Percentiles rank a stretch among this genome's conserved stretches.
phyloP scores from a whole-genome alignment of 306 rosid genomes.

The Canavalia gladiata region DNA sequence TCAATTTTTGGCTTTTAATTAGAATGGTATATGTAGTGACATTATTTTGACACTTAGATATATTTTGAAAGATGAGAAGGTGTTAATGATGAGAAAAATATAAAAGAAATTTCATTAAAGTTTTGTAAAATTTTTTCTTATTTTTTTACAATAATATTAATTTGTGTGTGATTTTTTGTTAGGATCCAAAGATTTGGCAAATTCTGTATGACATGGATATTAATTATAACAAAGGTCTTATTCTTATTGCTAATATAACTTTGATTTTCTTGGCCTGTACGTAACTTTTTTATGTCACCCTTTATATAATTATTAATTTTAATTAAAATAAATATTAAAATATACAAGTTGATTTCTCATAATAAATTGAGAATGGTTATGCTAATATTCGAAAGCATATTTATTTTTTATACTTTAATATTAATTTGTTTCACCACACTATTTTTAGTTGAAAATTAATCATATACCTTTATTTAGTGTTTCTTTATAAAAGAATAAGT shows the following conservation, averaged over 20 bases:
- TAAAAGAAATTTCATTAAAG: neutral
- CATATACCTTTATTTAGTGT: neutral
- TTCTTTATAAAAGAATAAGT: neutral
- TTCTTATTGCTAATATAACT: conserved; percentile 81
- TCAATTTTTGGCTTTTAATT: neutral
- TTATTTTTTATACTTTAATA: neutral
- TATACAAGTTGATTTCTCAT: conserved; percentile 4
- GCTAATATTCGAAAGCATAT: neutral
- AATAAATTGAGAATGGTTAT: neutral
- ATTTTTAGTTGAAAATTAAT: neutral
- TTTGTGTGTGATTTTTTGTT: conserved; percentile 43
- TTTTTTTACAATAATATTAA: neutral
- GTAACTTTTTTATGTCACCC: conserved; percentile 44
- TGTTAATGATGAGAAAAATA: neutral
- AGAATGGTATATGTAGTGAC: neutral
- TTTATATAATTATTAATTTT: neutral
- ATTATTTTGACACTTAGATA: neutral
- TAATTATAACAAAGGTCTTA: conserved; percentile 75
- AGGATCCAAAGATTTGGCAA: conserved; percentile 83
- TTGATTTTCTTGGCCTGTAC: conserved; percentile 80
- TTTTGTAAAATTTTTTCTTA: neutral
- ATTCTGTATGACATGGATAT: conserved; percentile 98
- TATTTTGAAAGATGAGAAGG: neutral
- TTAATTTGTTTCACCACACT: neutral
- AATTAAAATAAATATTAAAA: neutral